Conservation (phyloP, 1,139 yeast species). For the Kazachstania sp. region DNA sequence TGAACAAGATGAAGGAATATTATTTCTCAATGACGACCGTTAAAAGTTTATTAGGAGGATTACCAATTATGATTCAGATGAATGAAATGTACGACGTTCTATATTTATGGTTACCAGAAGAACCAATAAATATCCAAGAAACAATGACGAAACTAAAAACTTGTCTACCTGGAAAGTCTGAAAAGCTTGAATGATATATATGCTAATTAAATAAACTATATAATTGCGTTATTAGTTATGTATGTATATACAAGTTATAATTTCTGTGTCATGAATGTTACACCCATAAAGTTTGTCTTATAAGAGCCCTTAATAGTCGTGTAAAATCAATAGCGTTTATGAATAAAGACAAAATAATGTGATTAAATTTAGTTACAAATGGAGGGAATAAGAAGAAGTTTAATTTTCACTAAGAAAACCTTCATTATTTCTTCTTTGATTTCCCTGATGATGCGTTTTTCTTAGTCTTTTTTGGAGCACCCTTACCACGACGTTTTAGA, state of each 20-base stretch:
- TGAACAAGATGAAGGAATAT: slow-evolving; percentile 35
- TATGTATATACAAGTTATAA: slow-evolving; percentile 1
- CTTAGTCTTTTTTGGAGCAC: slow-evolving; percentile 78
- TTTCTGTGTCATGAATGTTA: neutral
- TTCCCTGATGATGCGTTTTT: slow-evolving; percentile 32
- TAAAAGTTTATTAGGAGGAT: slow-evolving; percentile 37
- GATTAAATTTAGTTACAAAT: neutral
- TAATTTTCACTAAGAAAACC: neutral
- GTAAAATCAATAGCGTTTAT: neutral
- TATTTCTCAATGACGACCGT: slow-evolving; percentile 38
- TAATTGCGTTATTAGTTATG: neutral
- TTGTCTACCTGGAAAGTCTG: slow-evolving; percentile 1
- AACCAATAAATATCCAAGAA: slow-evolving; percentile 28
- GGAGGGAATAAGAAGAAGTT: neutral
- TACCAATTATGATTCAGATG: slow-evolving; percentile 40
- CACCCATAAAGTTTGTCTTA: too few species aligned
- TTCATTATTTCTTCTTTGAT: slow-evolving; percentile 32
- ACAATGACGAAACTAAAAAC: slow-evolving; percentile 15
- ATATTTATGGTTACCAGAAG: slow-evolving; percentile 43
- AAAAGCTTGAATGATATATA: neutral
- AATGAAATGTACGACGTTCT: slow-evolving; percentile 39
- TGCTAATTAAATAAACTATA: neutral
- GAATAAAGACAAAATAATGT: neutral
- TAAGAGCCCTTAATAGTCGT: neutral
- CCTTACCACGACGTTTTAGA: slow-evolving; percentile 80